phyloP scores from a whole-genome alignment of 345 rosid genomes.

The Citrus sp. region DNA sequence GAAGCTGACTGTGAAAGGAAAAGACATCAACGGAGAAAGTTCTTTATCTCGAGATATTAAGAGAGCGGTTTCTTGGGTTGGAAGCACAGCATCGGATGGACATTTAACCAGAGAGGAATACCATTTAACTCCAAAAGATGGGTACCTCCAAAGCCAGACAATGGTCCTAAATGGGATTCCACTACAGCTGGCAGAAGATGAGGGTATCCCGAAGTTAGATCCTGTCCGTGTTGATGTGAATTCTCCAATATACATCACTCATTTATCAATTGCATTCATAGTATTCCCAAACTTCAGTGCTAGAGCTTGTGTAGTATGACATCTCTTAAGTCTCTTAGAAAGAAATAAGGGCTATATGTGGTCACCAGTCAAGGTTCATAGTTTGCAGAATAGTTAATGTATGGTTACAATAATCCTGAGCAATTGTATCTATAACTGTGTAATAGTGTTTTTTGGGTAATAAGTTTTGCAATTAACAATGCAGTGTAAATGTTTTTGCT shows the following conservation, averaged over 20 bases:
- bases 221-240: slow-evolving; percentile 43
- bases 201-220: slow-evolving; percentile 59
- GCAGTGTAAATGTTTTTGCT: background rate
- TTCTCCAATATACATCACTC: slow-evolving; percentile 49
- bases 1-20: slow-evolving; percentile 19
- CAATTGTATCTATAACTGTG: slow-evolving; percentile 20
- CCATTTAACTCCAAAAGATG: slow-evolving; percentile 73
- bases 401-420: slow-evolving; percentile 3
- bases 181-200: slow-evolving; percentile 38
- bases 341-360: background rate
- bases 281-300: slow-evolving; percentile 78
- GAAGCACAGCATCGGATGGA: slow-evolving; percentile 43
- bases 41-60: slow-evolving; percentile 46
- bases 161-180: slow-evolving; percentile 80
- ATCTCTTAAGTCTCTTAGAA: background rate
- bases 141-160: slow-evolving; percentile 58
- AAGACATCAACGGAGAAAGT: slow-evolving; percentile 20
- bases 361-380: background rate
- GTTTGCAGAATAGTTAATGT: background rate
- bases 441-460: background rate
- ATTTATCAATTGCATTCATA: slow-evolving; percentile 70
- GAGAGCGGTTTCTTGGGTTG: slow-evolving; percentile 60
- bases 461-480: background rate
- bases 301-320: slow-evolving; percentile 50
- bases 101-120: slow-evolving; percentile 71